Conservation (phyloP, 345 rosid genomes). For the Rubroshorea leprosula region DNA sequence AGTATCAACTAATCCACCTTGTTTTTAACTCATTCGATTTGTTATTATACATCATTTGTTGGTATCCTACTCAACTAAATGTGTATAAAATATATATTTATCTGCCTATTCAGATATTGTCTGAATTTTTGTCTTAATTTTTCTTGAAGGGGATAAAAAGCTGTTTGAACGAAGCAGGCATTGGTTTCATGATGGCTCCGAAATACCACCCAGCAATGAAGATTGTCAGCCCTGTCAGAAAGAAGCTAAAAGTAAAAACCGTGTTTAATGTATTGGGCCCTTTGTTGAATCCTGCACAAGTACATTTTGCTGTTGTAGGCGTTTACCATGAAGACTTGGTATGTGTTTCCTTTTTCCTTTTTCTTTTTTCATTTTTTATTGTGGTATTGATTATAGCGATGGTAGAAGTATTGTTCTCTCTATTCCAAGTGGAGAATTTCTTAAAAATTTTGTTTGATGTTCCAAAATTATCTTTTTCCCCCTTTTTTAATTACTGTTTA, state of each 20-base stretch:
- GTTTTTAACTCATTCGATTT: too few relatives aligned
- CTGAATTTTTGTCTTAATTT: neutral
- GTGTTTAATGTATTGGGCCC: slow-evolving; percentile 90
- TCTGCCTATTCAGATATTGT: neutral
- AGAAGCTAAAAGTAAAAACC: slow-evolving; percentile 74
- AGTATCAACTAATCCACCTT: too few relatives aligned
- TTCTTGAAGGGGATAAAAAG: slow-evolving; percentile 49
- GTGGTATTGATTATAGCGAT: too few relatives aligned
- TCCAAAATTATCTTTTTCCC: neutral
- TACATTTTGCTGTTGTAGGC: slow-evolving; percentile 86
- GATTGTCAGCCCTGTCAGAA: slow-evolving; percentile 78
- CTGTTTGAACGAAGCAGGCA: slow-evolving; percentile 81
- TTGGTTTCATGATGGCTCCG: slow-evolving; percentile 92
- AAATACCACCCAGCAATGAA: slow-evolving; percentile 90
- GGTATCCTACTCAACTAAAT: too few relatives aligned
- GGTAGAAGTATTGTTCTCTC: too few relatives aligned
- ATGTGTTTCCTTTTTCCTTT: too few relatives aligned
- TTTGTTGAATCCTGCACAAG: slow-evolving; percentile 83
- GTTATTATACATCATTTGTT: too few relatives aligned
- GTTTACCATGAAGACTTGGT: slow-evolving; percentile 76
- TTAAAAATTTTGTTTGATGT: too few relatives aligned
- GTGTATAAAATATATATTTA: too few relatives aligned
- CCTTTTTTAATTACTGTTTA: too few relatives aligned
- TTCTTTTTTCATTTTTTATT: too few relatives aligned
- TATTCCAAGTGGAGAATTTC: neutral